Percentiles rank a stretch among this genome's conserved stretches.
These are phyloP conservation scores for Ploettnerulaceae sp. DNA, from an alignment of 2,329 filamentous ascomycete genomes.

Conservation along the genomic window DNA sequence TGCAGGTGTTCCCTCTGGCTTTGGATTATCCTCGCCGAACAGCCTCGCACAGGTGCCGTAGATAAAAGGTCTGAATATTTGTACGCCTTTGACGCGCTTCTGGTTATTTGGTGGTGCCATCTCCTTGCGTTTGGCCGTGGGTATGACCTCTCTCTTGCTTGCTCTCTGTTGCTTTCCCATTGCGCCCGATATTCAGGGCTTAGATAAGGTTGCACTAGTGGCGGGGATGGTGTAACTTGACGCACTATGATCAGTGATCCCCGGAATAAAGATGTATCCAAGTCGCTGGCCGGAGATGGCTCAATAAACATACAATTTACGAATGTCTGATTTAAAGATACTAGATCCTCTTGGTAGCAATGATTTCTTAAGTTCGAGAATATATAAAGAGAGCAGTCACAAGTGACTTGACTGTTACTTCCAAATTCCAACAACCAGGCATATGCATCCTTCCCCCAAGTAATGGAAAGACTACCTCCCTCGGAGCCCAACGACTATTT, in stretches of 20 bases:
- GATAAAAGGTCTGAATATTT: slow-evolving; percentile 62
- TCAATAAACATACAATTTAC: slow-evolving; percentile 5
- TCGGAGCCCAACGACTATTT: too few relatives aligned
- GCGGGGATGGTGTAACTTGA: slow-evolving; percentile 3
- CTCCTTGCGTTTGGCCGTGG: neutral
- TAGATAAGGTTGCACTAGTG: slow-evolving; percentile 12
- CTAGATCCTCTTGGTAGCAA: slow-evolving; percentile 90
- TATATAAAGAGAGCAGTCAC: slow-evolving; percentile 86
- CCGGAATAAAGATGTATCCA: neutral
- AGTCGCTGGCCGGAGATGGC: slow-evolving; percentile 4
- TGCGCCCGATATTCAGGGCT: neutral
- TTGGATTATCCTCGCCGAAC: slow-evolving; percentile 75
- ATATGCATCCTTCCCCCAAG: too few relatives aligned
- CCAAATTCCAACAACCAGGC: too few relatives aligned
- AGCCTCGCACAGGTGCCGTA: slow-evolving; percentile 76
- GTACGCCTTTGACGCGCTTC: slow-evolving; percentile 60
- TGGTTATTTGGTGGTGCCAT: slow-evolving; percentile 57
- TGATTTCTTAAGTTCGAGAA: slow-evolving; percentile 82
- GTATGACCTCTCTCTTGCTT: neutral
- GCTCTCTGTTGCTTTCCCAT: neutral
- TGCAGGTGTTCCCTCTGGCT: slow-evolving; percentile 69
- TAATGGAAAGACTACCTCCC: too few relatives aligned
- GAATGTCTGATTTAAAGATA: slow-evolving; percentile 51
- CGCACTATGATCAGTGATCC: slow-evolving; percentile 16
- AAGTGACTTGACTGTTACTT: slow-evolving; percentile 86